A percentile compares a stretch with the other conserved stretches of the same genome.
Conservation (phyloP, 768 basidiomycete species). For the Ephemerocybe angulata region DNA sequence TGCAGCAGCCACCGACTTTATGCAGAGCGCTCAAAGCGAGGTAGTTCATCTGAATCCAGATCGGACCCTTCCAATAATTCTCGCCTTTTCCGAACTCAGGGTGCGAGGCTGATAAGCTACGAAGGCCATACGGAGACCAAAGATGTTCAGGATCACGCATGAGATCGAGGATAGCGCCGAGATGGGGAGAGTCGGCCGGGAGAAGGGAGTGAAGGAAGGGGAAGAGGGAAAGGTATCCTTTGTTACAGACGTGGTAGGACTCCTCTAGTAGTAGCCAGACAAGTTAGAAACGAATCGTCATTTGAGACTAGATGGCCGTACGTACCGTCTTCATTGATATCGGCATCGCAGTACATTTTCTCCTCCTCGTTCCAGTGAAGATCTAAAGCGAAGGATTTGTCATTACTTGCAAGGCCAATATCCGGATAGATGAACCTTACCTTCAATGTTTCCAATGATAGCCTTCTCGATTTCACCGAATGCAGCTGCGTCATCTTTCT, state of each 20-base stretch:
- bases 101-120: slow-evolving; percentile 84
- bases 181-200: slow-evolving; percentile 69
- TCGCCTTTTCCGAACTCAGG: slow-evolving; percentile 89
- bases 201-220: slow-evolving; percentile 86
- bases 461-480: slow-evolving; percentile 77
- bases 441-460: slow-evolving; percentile 81
- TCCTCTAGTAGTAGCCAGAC: slow-evolving; percentile 60
- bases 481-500: slow-evolving; percentile 76
- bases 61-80: slow-evolving; percentile 96
- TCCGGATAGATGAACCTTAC: slow-evolving; percentile 36
- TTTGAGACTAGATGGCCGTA: slow-evolving; percentile 10
- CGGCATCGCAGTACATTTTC: slow-evolving; percentile 91
- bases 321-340: slow-evolving; percentile 79
- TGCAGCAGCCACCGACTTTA: slow-evolving; percentile 44
- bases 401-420: neutral
- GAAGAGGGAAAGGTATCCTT: slow-evolving; percentile 92
- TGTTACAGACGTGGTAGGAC: slow-evolving; percentile 86
- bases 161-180: slow-evolving; percentile 78
- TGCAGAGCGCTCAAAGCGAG: slow-evolving; percentile 76
- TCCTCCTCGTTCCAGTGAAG: slow-evolving; percentile 89
- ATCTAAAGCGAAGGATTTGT: slow-evolving; percentile 42
- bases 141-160: slow-evolving; percentile 78
- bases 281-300: neutral
- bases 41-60: slow-evolving; percentile 99
- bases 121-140: slow-evolving; percentile 89